Percentiles rank a stretch among this genome's conserved stretches.
phyloP scores from a whole-genome alignment of 1,284 basidiomycete genomes.

The Tylopilus sp. region DNA sequence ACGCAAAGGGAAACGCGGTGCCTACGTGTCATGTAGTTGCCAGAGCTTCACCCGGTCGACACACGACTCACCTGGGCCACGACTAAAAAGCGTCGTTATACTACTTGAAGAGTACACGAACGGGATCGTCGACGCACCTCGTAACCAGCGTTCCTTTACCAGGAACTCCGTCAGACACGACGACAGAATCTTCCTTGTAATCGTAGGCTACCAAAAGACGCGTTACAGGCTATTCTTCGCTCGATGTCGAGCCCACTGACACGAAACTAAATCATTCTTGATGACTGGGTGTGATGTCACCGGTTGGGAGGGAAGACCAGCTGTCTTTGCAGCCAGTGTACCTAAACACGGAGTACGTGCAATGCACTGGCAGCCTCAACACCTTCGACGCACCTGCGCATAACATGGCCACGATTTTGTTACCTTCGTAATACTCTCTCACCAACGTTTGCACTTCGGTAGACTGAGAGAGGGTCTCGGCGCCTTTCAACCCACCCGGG shows the following conservation, averaged over 20 bases:
- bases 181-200: constrained; percentile 78
- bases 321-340: constrained; percentile 64
- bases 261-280: constrained; percentile 56
- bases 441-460: constrained; percentile 64
- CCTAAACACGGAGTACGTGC: constrained; percentile 40
- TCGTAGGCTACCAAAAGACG: constrained; percentile 56
- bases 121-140: constrained; percentile 45
- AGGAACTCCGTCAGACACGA: constrained; percentile 48
- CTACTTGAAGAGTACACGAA: background rate
- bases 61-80: constrained; percentile 64
- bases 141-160: constrained; percentile 65
- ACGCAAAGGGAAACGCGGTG: constrained; percentile 74
- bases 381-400: constrained; percentile 61
- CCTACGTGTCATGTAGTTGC: constrained; percentile 40
- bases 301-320: constrained; percentile 60
- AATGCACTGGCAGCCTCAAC: background rate
- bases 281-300: constrained; percentile 84
- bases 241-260: constrained; percentile 37
- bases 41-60: background rate
- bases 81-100: constrained; percentile 42
- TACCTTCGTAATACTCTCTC: constrained; percentile 55
- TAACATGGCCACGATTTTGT: constrained; percentile 77
- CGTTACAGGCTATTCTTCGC: background rate
- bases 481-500: constrained; percentile 81
- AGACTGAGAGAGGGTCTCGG: constrained; percentile 67